Evolutionary conservation across 2,329 filamentous ascomycete genomes (phyloP), one percentile per base, ranked within the genome.

Genomic region (Penicillium italicum): DNA sequence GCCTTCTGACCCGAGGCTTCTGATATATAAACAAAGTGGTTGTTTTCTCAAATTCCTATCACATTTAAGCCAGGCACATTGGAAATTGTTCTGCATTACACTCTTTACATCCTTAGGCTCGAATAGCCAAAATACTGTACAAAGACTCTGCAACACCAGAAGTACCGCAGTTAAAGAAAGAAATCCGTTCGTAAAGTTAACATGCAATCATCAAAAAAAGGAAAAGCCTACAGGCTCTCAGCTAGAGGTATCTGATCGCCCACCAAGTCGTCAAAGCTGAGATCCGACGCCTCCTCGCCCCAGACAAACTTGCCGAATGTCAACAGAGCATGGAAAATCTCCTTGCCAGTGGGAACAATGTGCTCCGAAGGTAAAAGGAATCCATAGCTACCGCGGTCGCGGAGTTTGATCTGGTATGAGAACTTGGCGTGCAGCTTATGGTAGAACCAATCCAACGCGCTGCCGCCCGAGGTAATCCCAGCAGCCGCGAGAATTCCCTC

Each of bases 391-490:
- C 94, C 94, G 0, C 89, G 94, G 71, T 99, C 94, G 46, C 94
- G 82, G 28, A 99, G 79, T 76, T 97, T 97, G 75, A 88, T 88
- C 78, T 97, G 94, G 72, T 95, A 97, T 56, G 91, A 89, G 71
- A 90, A 96, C 60, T 85, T 86, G 18, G 93, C 89, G 44, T 82
- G 79, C 58, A 97, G 75, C 66, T 95, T 88, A 65, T 96, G 90
- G 71, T 96, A 96, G 74, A 99, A 96, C 85, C 90, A 97, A 74
- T 97, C 94, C 40, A 97, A 85, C 1, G 90, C 90, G 46, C 89
- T 92, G 3, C 93, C 93, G 37, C 93, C 92, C 4, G 87, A 85
- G 0, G 83, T 83, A 69, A 94, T 89, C 59, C 92, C 83, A 44
- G 72, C 43, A 26, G 68, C 63, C 26, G 56, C 66, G 1, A 89